These are phyloP conservation scores for Candida koratica DNA, from an alignment of 805 yeast species.

Conservation along the genomic window DNA sequence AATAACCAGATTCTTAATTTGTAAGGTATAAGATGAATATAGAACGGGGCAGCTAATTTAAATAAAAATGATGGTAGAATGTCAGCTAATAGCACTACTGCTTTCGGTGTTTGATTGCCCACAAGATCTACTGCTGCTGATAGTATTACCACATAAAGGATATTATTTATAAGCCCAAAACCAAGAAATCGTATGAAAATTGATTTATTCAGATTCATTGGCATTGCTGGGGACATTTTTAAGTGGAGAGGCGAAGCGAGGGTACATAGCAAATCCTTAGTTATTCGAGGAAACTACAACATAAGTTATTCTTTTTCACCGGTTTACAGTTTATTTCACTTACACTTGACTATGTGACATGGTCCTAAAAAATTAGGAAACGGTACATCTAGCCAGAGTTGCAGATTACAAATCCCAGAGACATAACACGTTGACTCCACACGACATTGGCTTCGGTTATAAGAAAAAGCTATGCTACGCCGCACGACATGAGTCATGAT, in stretches of 20 bases:
- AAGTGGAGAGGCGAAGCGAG: too few species aligned
- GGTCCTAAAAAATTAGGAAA: too few species aligned
- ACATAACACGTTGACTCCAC: too few species aligned
- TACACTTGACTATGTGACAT: too few species aligned
- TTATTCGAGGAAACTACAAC: too few species aligned
- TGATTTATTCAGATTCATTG: slow-evolving; percentile 6
- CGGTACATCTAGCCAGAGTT: too few species aligned
- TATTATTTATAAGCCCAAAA: slow-evolving; percentile 84
- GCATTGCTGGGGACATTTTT: too few species aligned
- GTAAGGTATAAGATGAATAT: slow-evolving; percentile 64
- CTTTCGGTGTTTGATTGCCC: slow-evolving; percentile 79
- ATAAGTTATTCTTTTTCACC: too few species aligned
- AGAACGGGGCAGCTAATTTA: slow-evolving; percentile 76
- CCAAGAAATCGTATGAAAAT: slow-evolving; percentile 62
- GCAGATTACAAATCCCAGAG: too few species aligned
- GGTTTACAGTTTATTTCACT: too few species aligned
- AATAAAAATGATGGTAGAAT: slow-evolving; percentile 75
- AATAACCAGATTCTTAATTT: slow-evolving; percentile 47
- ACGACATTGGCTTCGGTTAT: too few species aligned
- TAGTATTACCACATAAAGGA: slow-evolving; percentile 84
- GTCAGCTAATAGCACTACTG: slow-evolving; percentile 79
- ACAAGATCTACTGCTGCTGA: slow-evolving; percentile 92
- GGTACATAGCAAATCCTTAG: too few species aligned
- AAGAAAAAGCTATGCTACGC: neutral
- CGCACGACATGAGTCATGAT: slow-evolving; percentile 4